Conservation (phyloP, 768 basidiomycete genomes). For the Podaxis mareebaensis region DNA sequence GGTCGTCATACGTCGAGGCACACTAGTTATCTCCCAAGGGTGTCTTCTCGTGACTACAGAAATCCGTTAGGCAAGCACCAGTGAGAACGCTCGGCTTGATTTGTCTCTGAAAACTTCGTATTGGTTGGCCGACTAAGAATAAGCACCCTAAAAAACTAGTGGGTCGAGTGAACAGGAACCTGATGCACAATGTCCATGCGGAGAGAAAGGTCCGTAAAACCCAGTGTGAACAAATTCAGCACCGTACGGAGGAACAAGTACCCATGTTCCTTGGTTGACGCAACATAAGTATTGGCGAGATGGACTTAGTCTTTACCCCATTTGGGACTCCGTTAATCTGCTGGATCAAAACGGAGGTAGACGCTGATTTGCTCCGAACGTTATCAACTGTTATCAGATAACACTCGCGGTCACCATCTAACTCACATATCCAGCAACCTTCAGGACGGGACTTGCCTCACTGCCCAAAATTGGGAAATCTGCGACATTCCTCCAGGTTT, state of each 20-base stretch:
- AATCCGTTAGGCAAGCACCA: background rate
- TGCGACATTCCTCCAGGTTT: background rate
- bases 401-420: conserved; percentile 12
- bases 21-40: background rate
- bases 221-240: background rate
- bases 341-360: conserved; percentile 11
- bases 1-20: background rate
- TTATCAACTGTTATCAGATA: conserved; percentile 22
- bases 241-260: background rate
- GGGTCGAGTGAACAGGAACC: background rate
- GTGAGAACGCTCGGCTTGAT: conserved; percentile 6
- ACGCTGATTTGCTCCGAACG: conserved; percentile 1
- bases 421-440: conserved; percentile 3
- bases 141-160: background rate
- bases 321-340: background rate
- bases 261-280: background rate
- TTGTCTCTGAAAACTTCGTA: conserved; percentile 2
- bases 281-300: background rate
- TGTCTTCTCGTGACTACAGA: conserved; percentile 1
- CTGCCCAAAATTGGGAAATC: background rate
- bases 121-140: conserved; percentile 5
- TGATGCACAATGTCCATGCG: background rate
- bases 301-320: background rate
- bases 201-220: background rate
- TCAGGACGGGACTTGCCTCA: background rate